phyloP scores from a whole-genome alignment of 176 grass and related monocot species.

The Musa itinerans region DNA sequence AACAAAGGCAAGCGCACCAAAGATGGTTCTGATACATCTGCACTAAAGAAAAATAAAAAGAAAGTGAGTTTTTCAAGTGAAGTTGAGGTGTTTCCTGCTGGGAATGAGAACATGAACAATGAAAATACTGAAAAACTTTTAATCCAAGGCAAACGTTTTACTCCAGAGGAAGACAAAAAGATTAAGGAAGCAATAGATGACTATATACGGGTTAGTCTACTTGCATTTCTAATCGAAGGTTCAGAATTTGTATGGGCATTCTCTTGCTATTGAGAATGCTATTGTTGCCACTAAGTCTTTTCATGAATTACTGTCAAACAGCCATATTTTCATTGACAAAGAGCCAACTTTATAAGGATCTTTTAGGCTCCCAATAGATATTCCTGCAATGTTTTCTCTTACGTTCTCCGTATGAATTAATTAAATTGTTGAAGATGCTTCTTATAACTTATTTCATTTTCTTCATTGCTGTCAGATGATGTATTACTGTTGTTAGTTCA shows the following conservation, averaged over 20 bases:
- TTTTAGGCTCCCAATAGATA: too few relatives aligned
- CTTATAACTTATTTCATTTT: background rate
- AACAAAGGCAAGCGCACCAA: background rate
- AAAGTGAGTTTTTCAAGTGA: conserved; percentile 58
- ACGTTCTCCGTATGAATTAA: too few relatives aligned
- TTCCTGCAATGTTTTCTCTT: too few relatives aligned
- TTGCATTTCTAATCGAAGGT: conserved; percentile 2
- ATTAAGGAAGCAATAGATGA: conserved; percentile 41
- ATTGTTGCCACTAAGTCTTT: background rate
- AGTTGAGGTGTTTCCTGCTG: conserved; percentile 38
- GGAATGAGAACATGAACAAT: background rate
- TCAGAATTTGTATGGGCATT: background rate
- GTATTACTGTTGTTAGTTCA: background rate
- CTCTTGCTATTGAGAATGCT: background rate
- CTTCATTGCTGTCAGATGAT: background rate
- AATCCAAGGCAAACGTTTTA: conserved; percentile 48
- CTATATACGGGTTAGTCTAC: conserved; percentile 42
- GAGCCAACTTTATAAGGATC: too few relatives aligned
- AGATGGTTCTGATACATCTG: conserved; percentile 3
- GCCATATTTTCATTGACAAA: too few relatives aligned
- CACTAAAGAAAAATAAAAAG: conserved; percentile 26
- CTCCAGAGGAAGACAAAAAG: conserved; percentile 42
- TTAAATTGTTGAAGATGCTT: background rate
- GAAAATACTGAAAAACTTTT: conserved; percentile 14
- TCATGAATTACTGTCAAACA: too few relatives aligned